These are phyloP conservation scores for Akanthomyces dipterigenus DNA, from an alignment of 2,329 filamentous ascomycete species.

Conservation along the genomic window DNA sequence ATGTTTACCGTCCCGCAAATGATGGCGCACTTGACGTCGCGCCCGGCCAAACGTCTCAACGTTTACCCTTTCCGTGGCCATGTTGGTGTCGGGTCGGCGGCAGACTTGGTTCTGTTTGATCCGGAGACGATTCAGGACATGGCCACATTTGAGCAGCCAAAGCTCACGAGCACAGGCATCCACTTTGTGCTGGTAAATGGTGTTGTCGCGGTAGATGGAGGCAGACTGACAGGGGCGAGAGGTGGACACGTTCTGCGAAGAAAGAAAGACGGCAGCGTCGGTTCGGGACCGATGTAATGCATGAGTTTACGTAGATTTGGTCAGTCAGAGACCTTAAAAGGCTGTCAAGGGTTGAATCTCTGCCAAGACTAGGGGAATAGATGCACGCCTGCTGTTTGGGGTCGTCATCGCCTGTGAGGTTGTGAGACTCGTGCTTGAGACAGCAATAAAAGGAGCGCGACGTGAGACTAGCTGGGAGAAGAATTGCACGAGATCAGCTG, in stretches of 20 bases:
- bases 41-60: constrained; percentile 19
- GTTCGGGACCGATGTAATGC: neutral
- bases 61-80: constrained; percentile 18
- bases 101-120: constrained; percentile 19
- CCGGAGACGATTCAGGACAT: constrained; percentile 16
- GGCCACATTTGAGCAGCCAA: constrained; percentile 19
- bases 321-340: neutral
- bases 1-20: constrained; percentile 18
- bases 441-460: too few relatives aligned
- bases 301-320: neutral
- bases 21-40: constrained; percentile 19
- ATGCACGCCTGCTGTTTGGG: too few relatives aligned
- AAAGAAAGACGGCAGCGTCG: neutral
- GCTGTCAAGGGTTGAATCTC: neutral
- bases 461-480: too few relatives aligned
- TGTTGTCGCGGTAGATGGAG: constrained; percentile 18
- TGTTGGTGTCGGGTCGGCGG: constrained; percentile 18
- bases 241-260: constrained; percentile 17
- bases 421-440: too few relatives aligned
- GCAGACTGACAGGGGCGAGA: constrained; percentile 16
- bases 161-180: constrained; percentile 17
- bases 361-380: too few relatives aligned
- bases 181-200: constrained; percentile 19
- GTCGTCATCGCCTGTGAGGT: too few relatives aligned
- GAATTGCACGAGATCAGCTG: too few relatives aligned